Base-by-base conservation (phyloP, 1,284 basidiomycete genomes). In the Rhodotorula sp. region DNA sequence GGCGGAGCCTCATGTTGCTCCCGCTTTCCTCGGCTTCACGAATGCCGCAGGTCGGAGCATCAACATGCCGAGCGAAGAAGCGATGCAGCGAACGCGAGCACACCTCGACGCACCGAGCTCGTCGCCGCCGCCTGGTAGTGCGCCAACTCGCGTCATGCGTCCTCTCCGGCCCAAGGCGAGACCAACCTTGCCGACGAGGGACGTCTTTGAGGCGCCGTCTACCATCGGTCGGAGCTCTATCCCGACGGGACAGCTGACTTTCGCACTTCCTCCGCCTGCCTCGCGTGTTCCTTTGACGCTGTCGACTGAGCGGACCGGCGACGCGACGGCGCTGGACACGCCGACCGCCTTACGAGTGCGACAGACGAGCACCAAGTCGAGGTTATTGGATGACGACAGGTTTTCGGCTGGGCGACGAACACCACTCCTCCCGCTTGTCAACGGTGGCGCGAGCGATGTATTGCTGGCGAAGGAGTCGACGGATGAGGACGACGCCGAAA, bases 1-100 rank as follows among this genome's bases (percentile, higher is more conserved):
- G 11, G 29, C 46, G 22, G 15, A 2, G 0, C 17, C 34, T 1
- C 22, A 32, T 4, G 24, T 55, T 7, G 48, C 30, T 17, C 29
- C 59, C 19, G 19, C 56, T 6, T 52, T 66, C 44, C 4, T n/a
- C 22, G 67, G 70, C 10, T 72, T 72, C 49, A 34, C 47, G 30
- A 64, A 60, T 24, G 70, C 54, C 6, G 60, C 46, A 0, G 70
- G 70, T 2, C 51, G 60, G 1, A 27, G 32, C 9, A 29, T 72
- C n/a, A 44, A 54, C 7, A 36, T 53, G 47, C 67, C 70, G 22
- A 64, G 61, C 60, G 64, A 68, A 39, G 67, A 57, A 9, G 67
- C 66, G 13, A 11, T 68, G 24, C 46, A 44, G 11, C 48, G 51
- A 9, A 48, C 58, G 9, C 49, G 57, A 6, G 30, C 30, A 32